Conservation (phyloP, 1,284 basidiomycete genomes). For the Papiliotrema laurentii region DNA sequence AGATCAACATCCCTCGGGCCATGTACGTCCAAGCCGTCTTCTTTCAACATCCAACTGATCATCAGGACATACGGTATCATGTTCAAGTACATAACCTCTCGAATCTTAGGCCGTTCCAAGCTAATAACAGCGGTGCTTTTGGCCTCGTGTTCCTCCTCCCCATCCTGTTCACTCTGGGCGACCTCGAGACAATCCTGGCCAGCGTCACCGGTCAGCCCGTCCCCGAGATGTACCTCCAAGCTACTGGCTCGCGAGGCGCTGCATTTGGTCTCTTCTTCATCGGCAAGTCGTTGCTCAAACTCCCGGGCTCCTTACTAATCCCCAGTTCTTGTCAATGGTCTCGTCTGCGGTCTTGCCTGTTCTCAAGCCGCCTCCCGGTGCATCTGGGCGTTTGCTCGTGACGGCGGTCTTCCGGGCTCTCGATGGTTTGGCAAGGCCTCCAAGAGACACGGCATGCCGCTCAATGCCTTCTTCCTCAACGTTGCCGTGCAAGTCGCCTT, state of each 20-base stretch:
- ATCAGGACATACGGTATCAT: slow-evolving; percentile 25
- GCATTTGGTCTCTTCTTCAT: slow-evolving; percentile 48
- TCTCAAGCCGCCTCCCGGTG: slow-evolving; percentile 37
- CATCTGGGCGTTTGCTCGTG: slow-evolving; percentile 47
- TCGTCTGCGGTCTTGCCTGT: slow-evolving; percentile 46
- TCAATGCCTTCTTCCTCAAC: slow-evolving; percentile 48
- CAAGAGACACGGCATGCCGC: slow-evolving; percentile 42
- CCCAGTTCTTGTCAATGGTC: slow-evolving; percentile 46
- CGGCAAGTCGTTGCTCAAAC: slow-evolving; percentile 9
- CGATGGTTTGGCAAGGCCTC: slow-evolving; percentile 43
- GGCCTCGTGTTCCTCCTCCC: slow-evolving; percentile 45
- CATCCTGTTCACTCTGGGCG: slow-evolving; percentile 49
- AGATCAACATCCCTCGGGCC: slow-evolving; percentile 42
- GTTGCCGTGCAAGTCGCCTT: slow-evolving; percentile 45
- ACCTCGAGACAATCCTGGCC: slow-evolving; percentile 40
- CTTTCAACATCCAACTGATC: slow-evolving; percentile 9
- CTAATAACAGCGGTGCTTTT: slow-evolving; percentile 23
- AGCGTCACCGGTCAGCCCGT: slow-evolving; percentile 48
- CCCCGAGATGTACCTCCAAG: slow-evolving; percentile 47
- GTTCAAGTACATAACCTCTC: slow-evolving; percentile 18
- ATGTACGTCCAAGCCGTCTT: slow-evolving; percentile 33
- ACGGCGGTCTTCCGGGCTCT: slow-evolving; percentile 48
- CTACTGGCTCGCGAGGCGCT: slow-evolving; percentile 44
- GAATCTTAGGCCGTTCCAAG: too few species aligned
- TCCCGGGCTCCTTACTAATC: background rate